Percentiles rank a stretch among this genome's conserved stretches.
These are phyloP conservation scores for Drosera capensis DNA, from an alignment of 148 eudicot genomes.

Conservation along the genomic window DNA sequence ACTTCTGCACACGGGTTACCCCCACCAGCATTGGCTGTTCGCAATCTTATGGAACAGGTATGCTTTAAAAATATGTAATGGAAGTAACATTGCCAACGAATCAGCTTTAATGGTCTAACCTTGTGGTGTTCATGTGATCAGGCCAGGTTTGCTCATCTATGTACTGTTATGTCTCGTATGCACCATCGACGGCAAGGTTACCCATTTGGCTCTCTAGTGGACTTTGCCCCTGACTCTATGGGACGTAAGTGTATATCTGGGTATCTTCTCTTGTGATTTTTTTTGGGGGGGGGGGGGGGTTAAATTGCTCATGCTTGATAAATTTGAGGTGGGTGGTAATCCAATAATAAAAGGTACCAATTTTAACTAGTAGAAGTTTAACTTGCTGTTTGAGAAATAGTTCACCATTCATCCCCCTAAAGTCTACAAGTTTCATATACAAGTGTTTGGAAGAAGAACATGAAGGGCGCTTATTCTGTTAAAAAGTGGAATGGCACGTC, in stretches of 20 bases:
- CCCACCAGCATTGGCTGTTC: slow-evolving; percentile 86
- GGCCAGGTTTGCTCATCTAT: slow-evolving; percentile 96
- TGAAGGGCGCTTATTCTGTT: too few relatives aligned
- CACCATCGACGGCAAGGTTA: slow-evolving; percentile 95
- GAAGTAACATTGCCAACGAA: not conserved
- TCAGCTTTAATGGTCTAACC: not conserved
- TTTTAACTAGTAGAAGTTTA: too few relatives aligned
- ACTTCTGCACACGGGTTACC: slow-evolving; percentile 98
- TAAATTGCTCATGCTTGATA: too few relatives aligned
- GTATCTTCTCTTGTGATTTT: too few relatives aligned
- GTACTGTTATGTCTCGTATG: slow-evolving; percentile 96
- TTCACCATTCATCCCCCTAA: too few relatives aligned
- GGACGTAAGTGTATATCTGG: slow-evolving; percentile 76
- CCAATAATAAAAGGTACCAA: too few relatives aligned
- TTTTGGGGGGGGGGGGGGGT: too few relatives aligned
- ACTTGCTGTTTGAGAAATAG: too few relatives aligned
- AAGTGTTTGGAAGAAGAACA: too few relatives aligned
- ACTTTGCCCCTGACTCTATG: slow-evolving; percentile 89
- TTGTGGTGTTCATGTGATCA: slow-evolving; percentile 10
- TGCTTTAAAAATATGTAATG: slow-evolving; percentile 5
- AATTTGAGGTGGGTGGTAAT: too few relatives aligned
- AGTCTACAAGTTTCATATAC: too few relatives aligned
- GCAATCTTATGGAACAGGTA: slow-evolving; percentile 99
- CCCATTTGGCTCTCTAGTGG: slow-evolving; percentile 95
- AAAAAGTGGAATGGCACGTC: too few relatives aligned